Evolutionary conservation across 768 basidiomycete genomes (phyloP), one percentile per base, ranked within the genome.

Genomic region (Lenzites betulinus): DNA sequence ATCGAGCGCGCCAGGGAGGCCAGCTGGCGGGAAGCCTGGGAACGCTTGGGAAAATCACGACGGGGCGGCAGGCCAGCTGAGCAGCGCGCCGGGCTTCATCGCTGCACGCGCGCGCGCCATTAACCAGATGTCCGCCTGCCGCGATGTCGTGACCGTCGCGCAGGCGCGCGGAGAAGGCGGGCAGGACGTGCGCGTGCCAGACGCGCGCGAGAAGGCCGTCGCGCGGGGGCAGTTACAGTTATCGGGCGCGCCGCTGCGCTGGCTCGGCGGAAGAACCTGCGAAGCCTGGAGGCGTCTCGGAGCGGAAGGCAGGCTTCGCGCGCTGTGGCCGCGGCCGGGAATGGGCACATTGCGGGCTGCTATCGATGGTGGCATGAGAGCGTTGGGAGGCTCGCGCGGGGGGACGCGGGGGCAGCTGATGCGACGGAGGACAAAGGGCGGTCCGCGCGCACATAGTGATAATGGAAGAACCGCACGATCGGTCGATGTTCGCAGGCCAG

Each of bases 361-460:
- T 53, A 59, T 59, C 58, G 58, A 59, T 59, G 43, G 58, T 41
- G 56, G 54, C 54, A 47, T 55, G 54, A 47, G 54, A 55, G 54
- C 20, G 23, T 16, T n/a, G 25, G 30, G 7, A 25, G 30, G 43
- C 25, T 23, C 39, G 23, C 48, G 48, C 30, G 23, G 20, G 28
- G 36, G 11, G 20, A 15, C 20, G 23, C n/a, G 20, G n/a, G 36
- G 48, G 38, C 56, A 58, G 56, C 33, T 58, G 56, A 58, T 58
- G 56, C 54, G 43, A 35, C 60, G 54, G 54, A 51, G 48, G 54
- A 44, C 39, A 23, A 47, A 41, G 39, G 15, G 42, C 44, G 52
- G 43, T 38, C 51, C 54, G 54, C 43, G 28, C 11, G 52, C 38
- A 38, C 30, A 11, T 11, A n/a, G n/a, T n/a, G n/a, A 38, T 49